Conservation (phyloP, 2,329 filamentous ascomycete species). For the Alternaria conjuncta region DNA sequence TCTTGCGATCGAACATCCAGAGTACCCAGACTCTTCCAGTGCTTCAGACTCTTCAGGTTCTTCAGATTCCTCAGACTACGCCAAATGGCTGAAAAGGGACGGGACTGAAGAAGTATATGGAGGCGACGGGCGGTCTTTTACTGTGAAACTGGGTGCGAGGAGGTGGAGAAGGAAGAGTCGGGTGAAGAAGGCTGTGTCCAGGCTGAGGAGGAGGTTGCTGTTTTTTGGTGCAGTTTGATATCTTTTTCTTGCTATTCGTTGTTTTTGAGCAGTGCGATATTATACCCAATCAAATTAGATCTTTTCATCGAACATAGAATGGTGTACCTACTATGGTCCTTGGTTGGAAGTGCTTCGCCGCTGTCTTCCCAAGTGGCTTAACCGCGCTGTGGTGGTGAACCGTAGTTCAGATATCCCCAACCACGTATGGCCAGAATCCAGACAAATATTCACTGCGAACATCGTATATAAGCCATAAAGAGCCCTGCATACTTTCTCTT, state of each 20-base stretch:
- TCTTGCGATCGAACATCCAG: neutral
- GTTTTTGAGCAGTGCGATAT: neutral
- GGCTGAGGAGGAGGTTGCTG: neutral
- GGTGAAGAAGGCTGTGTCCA: neutral
- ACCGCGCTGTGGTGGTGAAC: neutral
- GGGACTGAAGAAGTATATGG: neutral
- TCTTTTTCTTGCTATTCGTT: neutral
- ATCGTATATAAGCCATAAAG: neutral
- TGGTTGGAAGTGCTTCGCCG: neutral
- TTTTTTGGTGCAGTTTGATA: neutral
- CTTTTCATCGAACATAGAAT: neutral
- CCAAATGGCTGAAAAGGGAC: neutral
- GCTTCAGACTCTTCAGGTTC: neutral
- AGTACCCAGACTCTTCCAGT: neutral
- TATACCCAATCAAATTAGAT: neutral
- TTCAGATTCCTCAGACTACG: neutral
- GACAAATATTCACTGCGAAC: neutral
- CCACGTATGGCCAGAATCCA: neutral
- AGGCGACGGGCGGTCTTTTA: neutral
- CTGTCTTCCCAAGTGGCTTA: neutral
- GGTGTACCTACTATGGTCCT: fast-evolving
- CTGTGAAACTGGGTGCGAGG: neutral
- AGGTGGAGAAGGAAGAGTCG: neutral
- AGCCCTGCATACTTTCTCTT: neutral
- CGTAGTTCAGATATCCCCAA: neutral